phyloP scores from a whole-genome alignment of 371 early-diverging fungal species.

The Basidiobolus meristosporus region DNA sequence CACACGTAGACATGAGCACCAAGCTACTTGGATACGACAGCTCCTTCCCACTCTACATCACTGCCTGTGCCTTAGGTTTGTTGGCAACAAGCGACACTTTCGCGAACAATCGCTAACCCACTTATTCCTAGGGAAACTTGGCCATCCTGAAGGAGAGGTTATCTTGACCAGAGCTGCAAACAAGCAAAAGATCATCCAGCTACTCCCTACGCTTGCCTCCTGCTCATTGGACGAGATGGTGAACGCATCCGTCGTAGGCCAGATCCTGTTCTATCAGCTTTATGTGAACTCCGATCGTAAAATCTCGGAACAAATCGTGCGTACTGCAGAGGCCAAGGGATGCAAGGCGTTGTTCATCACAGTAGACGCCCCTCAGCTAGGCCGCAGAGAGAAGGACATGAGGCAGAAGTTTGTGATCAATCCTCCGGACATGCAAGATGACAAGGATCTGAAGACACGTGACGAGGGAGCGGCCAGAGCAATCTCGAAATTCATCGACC shows the following conservation, averaged over 20 bases:
- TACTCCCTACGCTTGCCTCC: slow-evolving; percentile 56
- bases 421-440: slow-evolving; percentile 5
- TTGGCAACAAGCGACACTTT: not conserved
- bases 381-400: slow-evolving; percentile 79
- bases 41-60: slow-evolving; percentile 25
- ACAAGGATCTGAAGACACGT: slow-evolving; percentile 8
- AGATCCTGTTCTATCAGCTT: slow-evolving; percentile 48
- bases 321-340: slow-evolving; percentile 63
- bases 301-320: slow-evolving; percentile 49
- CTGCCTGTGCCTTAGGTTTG: slow-evolving; percentile 31
- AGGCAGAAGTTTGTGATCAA: slow-evolving; percentile 27
- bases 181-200: slow-evolving; percentile 22
- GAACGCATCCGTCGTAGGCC: slow-evolving; percentile 14
- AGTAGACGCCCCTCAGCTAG: slow-evolving; percentile 82
- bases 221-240: slow-evolving; percentile 45
- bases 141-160: slow-evolving; percentile 57
- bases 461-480: slow-evolving; percentile 52
- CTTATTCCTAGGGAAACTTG: slow-evolving; percentile 30
- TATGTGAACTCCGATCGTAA: slow-evolving; percentile 72
- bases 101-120: too few relatives aligned
- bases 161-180: slow-evolving; percentile 41
- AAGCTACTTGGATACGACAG: slow-evolving; percentile 35
- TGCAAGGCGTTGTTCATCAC: slow-evolving; percentile 77
- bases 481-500: slow-evolving; percentile 56
- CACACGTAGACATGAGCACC: slow-evolving; percentile 32